Percentiles rank a stretch among this genome's conserved stretches.
phyloP scores from a whole-genome alignment of 2,329 filamentous ascomycete species.

The Aspergillus latus region DNA sequence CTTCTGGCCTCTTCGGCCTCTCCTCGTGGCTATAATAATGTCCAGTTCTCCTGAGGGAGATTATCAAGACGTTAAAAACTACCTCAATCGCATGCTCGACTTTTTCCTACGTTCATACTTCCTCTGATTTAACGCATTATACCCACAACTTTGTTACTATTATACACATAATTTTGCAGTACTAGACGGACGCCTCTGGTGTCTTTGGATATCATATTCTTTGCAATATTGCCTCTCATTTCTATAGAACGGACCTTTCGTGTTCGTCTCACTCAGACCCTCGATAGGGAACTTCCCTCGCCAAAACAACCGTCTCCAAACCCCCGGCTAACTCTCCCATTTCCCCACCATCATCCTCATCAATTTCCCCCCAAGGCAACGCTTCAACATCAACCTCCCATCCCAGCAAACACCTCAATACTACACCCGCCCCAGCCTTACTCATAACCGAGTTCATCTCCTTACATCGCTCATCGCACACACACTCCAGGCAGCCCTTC shows the following conservation, averaged over 20 bases:
- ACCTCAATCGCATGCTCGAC: neutral
- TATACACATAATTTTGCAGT: slow-evolving; percentile 2
- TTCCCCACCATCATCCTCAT: slow-evolving; percentile 75
- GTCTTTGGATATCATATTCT: neutral
- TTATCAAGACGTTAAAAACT: neutral
- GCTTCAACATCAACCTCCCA: slow-evolving; percentile 76
- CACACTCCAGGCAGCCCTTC: slow-evolving; percentile 86
- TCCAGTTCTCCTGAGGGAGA: too few species aligned
- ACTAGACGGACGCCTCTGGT: slow-evolving; percentile 1
- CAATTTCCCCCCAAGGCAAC: slow-evolving; percentile 81
- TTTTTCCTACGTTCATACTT: neutral
- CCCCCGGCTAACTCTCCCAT: slow-evolving; percentile 64
- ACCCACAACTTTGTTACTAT: slow-evolving; percentile 8
- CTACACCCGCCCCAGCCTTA: slow-evolving; percentile 80
- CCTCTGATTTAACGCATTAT: slow-evolving; percentile 10
- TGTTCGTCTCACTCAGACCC: neutral
- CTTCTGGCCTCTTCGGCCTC: neutral
- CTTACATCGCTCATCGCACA: slow-evolving; percentile 79
- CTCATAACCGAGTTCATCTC: slow-evolving; percentile 90
- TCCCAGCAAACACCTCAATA: slow-evolving; percentile 73
- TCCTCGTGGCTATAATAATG: neutral
- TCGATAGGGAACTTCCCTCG: slow-evolving; percentile 59
- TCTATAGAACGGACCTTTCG: neutral
- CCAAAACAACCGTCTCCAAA: slow-evolving; percentile 78
- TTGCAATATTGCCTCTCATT: neutral